A percentile compares a stretch with the other conserved stretches of the same genome.
These are phyloP conservation scores for Septoria petroselini DNA, from an alignment of 2,329 filamentous ascomycete genomes.

Conservation along the genomic window DNA sequence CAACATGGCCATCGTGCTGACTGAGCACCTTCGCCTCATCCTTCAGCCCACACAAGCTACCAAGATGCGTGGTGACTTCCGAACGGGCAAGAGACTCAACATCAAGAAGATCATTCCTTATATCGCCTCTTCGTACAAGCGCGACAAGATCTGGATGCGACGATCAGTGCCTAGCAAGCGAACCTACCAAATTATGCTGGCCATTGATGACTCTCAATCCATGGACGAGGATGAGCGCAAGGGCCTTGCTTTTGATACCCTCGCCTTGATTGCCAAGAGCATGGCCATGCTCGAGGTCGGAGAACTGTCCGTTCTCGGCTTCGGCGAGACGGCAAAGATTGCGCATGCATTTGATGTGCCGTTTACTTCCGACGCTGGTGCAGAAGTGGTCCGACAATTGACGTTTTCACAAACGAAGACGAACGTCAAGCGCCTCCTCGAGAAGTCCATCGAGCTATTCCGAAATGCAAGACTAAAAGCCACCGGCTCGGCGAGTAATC, in stretches of 20 bases:
- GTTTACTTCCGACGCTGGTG: constrained; percentile 77
- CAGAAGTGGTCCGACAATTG: constrained; percentile 80
- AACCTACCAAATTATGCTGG: constrained; percentile 94
- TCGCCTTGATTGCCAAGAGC: constrained; percentile 83
- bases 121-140: constrained; percentile 96
- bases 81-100: constrained; percentile 95
- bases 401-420: constrained; percentile 82
- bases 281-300: constrained; percentile 92
- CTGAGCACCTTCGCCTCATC: constrained; percentile 92
- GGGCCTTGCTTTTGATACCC: constrained; percentile 83
- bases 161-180: constrained; percentile 87
- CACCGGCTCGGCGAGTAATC: constrained; percentile 57
- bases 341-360: constrained; percentile 82
- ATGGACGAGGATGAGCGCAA: constrained; percentile 83
- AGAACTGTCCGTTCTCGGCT: constrained; percentile 86
- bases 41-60: constrained; percentile 91
- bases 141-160: constrained; percentile 99
- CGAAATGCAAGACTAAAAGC: constrained; percentile 66
- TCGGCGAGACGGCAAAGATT: constrained; percentile 77
- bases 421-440: constrained; percentile 75
- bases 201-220: constrained; percentile 89
- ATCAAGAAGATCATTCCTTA: constrained; percentile 99
- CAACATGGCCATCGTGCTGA: constrained; percentile 79
- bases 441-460: constrained; percentile 77
- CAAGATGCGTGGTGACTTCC: constrained; percentile 93